phyloP scores from a whole-genome alignment of 306 rosid species.

The Ceratonia siliqua region DNA sequence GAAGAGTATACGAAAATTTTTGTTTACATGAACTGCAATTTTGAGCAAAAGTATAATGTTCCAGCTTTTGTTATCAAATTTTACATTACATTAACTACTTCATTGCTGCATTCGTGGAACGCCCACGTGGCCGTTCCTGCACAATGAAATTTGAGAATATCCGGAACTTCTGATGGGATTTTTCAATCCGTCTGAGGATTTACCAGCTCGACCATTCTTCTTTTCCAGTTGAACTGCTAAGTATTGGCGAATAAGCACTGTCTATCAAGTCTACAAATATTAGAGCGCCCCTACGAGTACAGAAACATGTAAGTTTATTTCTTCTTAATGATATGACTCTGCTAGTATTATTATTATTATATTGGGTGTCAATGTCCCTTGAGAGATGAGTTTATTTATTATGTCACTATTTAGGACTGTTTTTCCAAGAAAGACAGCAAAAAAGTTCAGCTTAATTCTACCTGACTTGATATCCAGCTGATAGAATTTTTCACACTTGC shows the following conservation, averaged over 20 bases:
- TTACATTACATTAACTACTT: neutral
- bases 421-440: neutral
- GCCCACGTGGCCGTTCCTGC: too few species aligned
- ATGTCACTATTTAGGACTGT: neutral
- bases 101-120: neutral
- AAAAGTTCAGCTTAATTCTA: neutral
- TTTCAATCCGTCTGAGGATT: neutral
- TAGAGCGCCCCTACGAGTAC: neutral
- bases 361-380: neutral
- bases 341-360: neutral
- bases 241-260: neutral
- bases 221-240: neutral
- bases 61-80: neutral
- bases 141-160: neutral
- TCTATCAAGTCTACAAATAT: constrained; percentile 2
- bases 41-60: neutral
- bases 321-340: neutral
- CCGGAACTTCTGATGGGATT: neutral
- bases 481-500: neutral
- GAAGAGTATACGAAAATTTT: neutral
- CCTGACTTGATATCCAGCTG: neutral
- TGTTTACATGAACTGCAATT: neutral
- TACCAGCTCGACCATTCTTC: neutral
- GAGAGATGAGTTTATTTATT: neutral
- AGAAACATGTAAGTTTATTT: neutral